Evolutionary conservation across 441 rosid species (phyloP).

Genomic region (Populus hybrid): DNA sequence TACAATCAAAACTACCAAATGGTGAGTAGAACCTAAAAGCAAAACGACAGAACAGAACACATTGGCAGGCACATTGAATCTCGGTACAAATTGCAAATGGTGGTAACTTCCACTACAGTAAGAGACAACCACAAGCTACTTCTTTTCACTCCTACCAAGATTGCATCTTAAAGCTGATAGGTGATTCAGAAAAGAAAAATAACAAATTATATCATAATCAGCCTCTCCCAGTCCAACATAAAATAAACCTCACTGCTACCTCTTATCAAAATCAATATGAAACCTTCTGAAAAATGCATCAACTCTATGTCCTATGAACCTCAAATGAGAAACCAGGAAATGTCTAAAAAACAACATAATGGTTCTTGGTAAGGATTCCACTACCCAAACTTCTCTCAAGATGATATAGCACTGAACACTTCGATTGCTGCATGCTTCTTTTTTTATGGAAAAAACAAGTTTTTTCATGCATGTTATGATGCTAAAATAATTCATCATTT

Average conservation of each 20-base stretch:
- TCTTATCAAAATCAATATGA: not conserved
- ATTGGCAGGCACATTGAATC: not conserved
- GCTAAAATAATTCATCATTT: not conserved
- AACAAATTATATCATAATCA: not conserved
- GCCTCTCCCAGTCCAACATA: not conserved
- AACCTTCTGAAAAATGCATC: not conserved
- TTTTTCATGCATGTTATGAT: not conserved
- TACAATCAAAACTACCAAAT: not conserved
- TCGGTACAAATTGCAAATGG: not conserved
- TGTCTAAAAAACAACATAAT: not conserved
- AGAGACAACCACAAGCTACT: not conserved
- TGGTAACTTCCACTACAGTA: not conserved
- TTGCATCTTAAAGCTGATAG: not conserved
- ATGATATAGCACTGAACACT: not conserved
- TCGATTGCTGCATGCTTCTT: not conserved
- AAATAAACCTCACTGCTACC: not conserved
- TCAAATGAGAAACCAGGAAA: not conserved
- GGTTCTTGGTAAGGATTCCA: not conserved
- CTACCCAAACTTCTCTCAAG: not conserved
- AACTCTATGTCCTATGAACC: not conserved
- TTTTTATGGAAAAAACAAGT: not conserved
- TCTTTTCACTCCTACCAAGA: not conserved
- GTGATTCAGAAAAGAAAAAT: not conserved
- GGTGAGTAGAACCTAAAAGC: not conserved
- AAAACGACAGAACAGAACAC: not conserved